These are phyloP conservation scores for Lepidopterella palustris DNA, from an alignment of 495 filamentous ascomycete genomes.

Conservation along the genomic window DNA sequence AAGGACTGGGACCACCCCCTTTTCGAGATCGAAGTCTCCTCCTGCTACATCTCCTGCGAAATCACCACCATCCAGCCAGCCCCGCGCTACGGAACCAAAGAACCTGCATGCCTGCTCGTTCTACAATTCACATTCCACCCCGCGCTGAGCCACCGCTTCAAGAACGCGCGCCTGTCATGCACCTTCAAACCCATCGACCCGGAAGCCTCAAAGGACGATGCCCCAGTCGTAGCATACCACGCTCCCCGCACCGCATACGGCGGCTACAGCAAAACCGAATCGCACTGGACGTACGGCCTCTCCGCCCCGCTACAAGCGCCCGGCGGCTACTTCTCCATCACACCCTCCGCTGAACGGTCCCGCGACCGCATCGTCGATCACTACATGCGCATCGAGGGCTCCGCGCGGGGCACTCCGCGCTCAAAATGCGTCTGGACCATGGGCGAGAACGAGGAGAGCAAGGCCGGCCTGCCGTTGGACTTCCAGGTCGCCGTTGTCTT, in stretches of 20 bases:
- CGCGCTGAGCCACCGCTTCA: not conserved
- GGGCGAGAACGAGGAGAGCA: constrained; percentile 1
- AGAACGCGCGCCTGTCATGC: not conserved
- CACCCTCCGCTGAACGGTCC: not conserved
- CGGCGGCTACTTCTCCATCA: constrained; percentile 1
- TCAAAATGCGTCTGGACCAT: constrained; percentile 2
- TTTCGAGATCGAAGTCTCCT: constrained; percentile 1
- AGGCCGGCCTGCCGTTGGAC: not conserved
- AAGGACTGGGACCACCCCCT: not conserved
- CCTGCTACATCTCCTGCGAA: constrained; percentile 3
- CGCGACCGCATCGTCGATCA: not conserved
- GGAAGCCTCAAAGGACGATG: not conserved
- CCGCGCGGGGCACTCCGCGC: not conserved
- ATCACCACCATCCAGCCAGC: constrained; percentile 1
- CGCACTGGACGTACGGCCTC: not conserved
- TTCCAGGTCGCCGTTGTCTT: not conserved
- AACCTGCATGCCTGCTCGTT: not conserved
- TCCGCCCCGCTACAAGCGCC: not conserved
- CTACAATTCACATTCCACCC: constrained; percentile 4
- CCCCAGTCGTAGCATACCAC: not conserved
- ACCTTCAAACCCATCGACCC: not conserved
- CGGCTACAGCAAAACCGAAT: constrained; percentile 1
- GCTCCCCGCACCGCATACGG: not conserved
- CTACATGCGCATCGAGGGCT: constrained; percentile 3
- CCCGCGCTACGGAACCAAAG: not conserved